Base-by-base conservation (phyloP, 1,284 basidiomycete genomes). In the Puccinia coronata region DNA sequence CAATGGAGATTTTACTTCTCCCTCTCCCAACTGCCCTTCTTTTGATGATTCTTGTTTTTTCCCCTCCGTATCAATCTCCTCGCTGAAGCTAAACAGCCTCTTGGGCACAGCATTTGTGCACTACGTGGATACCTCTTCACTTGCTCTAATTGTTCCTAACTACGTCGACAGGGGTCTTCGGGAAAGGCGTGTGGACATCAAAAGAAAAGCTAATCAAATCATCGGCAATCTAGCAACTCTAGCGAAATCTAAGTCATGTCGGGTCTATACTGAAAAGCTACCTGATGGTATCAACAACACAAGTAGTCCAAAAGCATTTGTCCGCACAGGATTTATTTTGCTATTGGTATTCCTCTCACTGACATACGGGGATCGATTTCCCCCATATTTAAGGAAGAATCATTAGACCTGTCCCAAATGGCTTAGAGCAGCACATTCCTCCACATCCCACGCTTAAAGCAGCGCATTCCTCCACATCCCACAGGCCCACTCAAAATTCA, bases 301-400 rank as follows among this genome's bases (percentile, higher is more conserved):
- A 0, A 91, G 93, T 83, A 96, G 93, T 76, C 92, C 94, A 6
- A 89, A 94, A 31, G 90, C 95, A 39, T 96, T 96, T 76, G 94
- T 99, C 55, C 91, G 96, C 74, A 97, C 98, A 89, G 97, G 97
- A 34, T 98, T 98, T 88, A 98, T 99, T 90, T 98, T 96, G 1
- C 88, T 99, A 31, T 91, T 99, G 70, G 95, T 99, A 47, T 99
- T 93, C 88, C 88, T 99, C 14, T 97, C 97, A 0, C 92, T 95
- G 1, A 99, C 96, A 0, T 99, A 99, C 84, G 97, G 97, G 31
- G 90, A 91, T 80, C 92, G 96, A 71, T 99, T 99, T 90, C 92
- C 95, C 82, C 96, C 96, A 4, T 96, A 99, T 87, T 88, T 99
- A 20, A 93, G 94, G n/a, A 9, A 93, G 95, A 86, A 97, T 99